phyloP scores from a whole-genome alignment of 805 yeast genomes.

The Limtongia smithiae region DNA sequence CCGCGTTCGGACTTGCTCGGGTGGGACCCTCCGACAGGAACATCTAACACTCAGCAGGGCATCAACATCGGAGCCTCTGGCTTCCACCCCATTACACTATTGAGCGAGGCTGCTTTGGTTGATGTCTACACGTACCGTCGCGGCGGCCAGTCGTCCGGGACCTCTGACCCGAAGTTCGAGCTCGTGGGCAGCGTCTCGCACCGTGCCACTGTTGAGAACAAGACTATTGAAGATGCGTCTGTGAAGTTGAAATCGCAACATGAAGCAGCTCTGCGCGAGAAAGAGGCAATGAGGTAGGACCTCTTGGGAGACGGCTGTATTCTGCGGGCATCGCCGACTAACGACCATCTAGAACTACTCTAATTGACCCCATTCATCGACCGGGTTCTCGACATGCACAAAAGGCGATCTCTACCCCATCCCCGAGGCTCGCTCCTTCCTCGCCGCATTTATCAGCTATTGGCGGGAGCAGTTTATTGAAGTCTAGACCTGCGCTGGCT shows the following conservation, averaged over 20 bases:
- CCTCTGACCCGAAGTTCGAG: not conserved
- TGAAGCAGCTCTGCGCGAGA: conserved; percentile 16
- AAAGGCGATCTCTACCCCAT: conserved; percentile 11
- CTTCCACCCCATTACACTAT: conserved; percentile 10
- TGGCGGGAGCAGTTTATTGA: not conserved
- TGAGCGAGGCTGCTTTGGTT: conserved; percentile 14
- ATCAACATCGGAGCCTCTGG: conserved; percentile 14
- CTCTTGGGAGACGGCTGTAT: not conserved
- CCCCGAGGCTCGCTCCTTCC: conserved; percentile 23
- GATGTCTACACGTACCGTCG: conserved; percentile 7
- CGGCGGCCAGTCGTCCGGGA: not conserved
- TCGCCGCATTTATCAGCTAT: conserved; percentile 19
- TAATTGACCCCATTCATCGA: conserved; percentile 11
- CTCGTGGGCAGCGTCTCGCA: conserved; percentile 31
- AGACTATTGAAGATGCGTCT: conserved; percentile 10
- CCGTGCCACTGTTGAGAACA: conserved; percentile 27
- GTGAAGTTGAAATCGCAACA: conserved; percentile 27
- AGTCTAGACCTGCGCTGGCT: conserved; percentile 20
- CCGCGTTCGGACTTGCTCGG: not conserved
- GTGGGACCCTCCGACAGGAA: not conserved
- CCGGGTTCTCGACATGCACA: not conserved
- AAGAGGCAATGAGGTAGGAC: conserved; percentile 12
- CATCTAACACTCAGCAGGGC: conserved; percentile 3
- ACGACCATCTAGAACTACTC: conserved; percentile 2
- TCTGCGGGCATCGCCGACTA: not conserved